Evolutionary conservation across 2,329 filamentous ascomycete species (phyloP).

Genomic region (Hirsutella thompsonii): DNA sequence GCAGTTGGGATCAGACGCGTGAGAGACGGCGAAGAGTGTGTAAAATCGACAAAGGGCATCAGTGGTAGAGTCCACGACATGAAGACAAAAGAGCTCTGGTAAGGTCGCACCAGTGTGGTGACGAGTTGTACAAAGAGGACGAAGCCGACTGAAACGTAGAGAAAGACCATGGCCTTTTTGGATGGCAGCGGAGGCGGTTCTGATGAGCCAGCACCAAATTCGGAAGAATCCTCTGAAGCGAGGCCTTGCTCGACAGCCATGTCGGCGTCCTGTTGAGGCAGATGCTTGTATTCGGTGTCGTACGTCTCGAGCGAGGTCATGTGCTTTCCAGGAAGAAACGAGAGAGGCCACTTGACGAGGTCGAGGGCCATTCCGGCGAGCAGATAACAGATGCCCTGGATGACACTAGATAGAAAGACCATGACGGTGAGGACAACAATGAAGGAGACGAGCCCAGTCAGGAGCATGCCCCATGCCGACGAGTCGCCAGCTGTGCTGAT

Average conservation of each 20-base stretch:
- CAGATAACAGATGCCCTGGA: conserved; percentile 12
- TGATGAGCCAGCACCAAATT: conserved; percentile 1
- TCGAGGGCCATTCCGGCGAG: conserved; percentile 11
- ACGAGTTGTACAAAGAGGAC: conserved; percentile 10
- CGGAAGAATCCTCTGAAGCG: conserved; percentile 3
- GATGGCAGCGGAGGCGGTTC: not conserved
- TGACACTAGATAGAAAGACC: conserved; percentile 9
- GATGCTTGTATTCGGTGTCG: conserved; percentile 7
- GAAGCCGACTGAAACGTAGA: conserved; percentile 6
- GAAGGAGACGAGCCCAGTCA: conserved; percentile 16
- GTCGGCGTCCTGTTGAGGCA: conserved; percentile 14
- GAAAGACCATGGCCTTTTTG: not conserved
- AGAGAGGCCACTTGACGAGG: conserved; percentile 12
- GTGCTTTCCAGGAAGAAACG: conserved; percentile 2
- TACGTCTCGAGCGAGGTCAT: not conserved
- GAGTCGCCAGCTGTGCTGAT: conserved; percentile 16
- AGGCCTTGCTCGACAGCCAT: conserved; percentile 1
- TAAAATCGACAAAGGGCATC: conserved; percentile 20
- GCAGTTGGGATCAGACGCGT: conserved; percentile 11
- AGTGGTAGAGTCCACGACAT: conserved; percentile 21
- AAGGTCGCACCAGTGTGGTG: conserved; percentile 12
- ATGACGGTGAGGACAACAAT: conserved; percentile 8
- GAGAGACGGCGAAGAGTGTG: conserved; percentile 13
- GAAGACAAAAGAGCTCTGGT: conserved; percentile 17
- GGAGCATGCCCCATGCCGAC: conserved; percentile 15